Evolutionary conservation across 306 rosid species (phyloP), one percentile per base, ranked within the genome.

Genomic region (Glycyrrhiza uralensis): DNA sequence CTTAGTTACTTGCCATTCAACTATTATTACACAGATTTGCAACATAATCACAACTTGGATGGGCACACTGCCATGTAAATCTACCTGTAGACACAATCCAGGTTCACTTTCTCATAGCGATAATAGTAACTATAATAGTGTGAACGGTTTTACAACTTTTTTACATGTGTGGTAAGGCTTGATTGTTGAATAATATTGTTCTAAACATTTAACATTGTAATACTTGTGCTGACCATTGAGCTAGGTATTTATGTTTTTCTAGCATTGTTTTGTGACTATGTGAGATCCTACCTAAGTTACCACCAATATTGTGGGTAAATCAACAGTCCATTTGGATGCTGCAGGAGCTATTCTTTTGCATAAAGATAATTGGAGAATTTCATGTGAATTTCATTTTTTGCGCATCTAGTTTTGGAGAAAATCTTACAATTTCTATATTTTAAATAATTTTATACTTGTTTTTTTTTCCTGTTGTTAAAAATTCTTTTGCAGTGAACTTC

Each of bases 211-310:
- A 41, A n/a, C 7, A 2, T 12, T 62, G 19, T 33, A 35, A 9
- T 17, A 33, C 33, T 23, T 59, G 28, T 33, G 46, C 28, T 19
- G 47, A 19, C 18, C 10, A 6, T 7, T 28, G 10, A 15, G 15
- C 22, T 45, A n/a, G 75, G 87, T n/a, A n/a, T n/a, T n/a, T 33
- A 33, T 19, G 56, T 49, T 20, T 49, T 28, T 18, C 19, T 18
- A 18, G 56, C 29, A 19, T n/a, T n/a, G n/a, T n/a, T n/a, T n/a
- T n/a, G 1, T 35, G 12, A 35, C 0, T 7, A 7, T 35, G 7
- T 35, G 9, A 7, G 41, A 35, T 47, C 17, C 3, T 12, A 66
- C 17, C 3, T 12, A 66, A 46, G 41, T 14, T 29, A 59, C 32
- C 45, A 29, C 6, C 72, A 3, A 18, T 38, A 47, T 2, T 28